These are phyloP conservation scores for Plasmodium fragile DNA, from an alignment of 169 alveolate species.

Conservation along the genomic window DNA sequence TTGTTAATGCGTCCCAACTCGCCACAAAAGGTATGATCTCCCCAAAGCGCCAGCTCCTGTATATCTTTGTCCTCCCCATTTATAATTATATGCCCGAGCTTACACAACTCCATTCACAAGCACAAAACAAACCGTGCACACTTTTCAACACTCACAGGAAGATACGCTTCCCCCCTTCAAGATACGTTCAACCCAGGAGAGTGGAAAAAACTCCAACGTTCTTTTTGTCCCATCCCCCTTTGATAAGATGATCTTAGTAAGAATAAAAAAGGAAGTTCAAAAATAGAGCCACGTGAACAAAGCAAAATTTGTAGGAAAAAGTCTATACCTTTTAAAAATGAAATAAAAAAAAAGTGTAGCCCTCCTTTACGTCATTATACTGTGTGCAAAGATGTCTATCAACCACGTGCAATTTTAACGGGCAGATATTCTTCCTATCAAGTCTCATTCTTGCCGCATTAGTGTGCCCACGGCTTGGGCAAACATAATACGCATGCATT, in stretches of 20 bases:
- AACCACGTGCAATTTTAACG: background rate
- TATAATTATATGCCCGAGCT: background rate
- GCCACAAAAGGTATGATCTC: background rate
- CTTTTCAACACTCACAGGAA: background rate
- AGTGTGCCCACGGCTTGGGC: background rate
- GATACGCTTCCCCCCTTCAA: background rate
- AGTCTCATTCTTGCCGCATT: background rate
- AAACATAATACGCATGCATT: background rate
- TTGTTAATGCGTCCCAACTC: background rate
- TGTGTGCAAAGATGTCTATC: background rate
- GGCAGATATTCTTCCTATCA: background rate
- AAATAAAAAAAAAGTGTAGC: background rate
- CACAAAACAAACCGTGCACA: background rate
- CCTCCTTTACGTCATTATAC: background rate
- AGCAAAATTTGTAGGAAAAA: background rate
- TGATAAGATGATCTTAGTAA: constrained; percentile 8
- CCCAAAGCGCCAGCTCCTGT: background rate
- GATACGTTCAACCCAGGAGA: background rate
- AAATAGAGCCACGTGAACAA: background rate
- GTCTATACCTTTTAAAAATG: background rate
- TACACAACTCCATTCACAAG: background rate
- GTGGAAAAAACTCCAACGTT: background rate
- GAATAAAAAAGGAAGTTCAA: background rate
- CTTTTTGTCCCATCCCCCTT: background rate
- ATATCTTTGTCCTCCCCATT: background rate